Evolutionary conservation across 768 basidiomycete genomes (phyloP), one percentile per base, ranked within the genome.

Genomic region (Termitomyces sp.): DNA sequence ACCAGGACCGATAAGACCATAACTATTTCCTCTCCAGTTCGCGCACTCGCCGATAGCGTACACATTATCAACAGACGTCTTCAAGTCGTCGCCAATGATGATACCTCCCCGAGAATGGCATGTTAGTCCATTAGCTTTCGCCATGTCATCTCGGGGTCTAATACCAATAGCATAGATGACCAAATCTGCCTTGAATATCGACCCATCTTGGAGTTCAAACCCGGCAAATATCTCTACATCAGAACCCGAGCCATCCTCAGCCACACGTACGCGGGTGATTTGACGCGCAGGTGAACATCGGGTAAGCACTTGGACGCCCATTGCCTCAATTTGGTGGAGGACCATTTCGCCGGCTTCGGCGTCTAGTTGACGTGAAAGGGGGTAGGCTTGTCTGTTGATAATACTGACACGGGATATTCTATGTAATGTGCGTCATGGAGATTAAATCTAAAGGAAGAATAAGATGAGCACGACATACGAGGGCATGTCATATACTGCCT

Each of bases 31-130:
- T 56, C 73, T 77, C 87, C 87, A 91, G 52, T 77, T 79, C 1
- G 88, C 88, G 68, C 90, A 92, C 70, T 91, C 90, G 5, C 90
- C 90, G 52, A 92, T 86, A 6, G 89, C 89, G 64, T 83, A 91
- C 6, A 90, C 81, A 56, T 85, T 82, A 45, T 79, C 67, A 1
- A 78, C 81, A 10, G 80, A 85, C 1, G 88, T 90, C 66, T 76
- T 70, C 51, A 91, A 72, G 56, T 75, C 72, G 60, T 88, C 85
- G 36, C 81, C 77, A 8, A 90, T 84, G 4, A 79, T 67, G 63
- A 91, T 78, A 0, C 89, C 89, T 6, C 86, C 84, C 20, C 77
- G 76, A 0, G 72, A 54, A 48, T 76, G 69, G 56, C 81, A 81
- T 53, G 76, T 66, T 62, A 92, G 81, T 4, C 86, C 86, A 1